Conservation (phyloP, 371 early-diverging fungal genomes). For the Funneliformis caledonium region DNA sequence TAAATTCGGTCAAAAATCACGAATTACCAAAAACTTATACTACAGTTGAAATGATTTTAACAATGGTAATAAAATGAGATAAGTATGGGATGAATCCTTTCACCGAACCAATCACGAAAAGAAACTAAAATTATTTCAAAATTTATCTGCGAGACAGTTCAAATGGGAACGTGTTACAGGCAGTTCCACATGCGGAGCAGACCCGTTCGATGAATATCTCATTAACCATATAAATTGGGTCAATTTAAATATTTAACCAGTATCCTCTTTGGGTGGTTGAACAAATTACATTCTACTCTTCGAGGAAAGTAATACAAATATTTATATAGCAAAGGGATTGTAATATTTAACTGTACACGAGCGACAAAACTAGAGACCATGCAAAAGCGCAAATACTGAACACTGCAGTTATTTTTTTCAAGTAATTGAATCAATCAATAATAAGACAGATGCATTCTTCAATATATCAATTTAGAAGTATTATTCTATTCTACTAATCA, state of each 20-base stretch:
- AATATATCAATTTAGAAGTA: not conserved
- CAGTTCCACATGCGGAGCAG: not conserved
- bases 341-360: not conserved
- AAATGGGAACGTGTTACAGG: too few relatives aligned
- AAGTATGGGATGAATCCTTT: too few relatives aligned
- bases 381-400: not conserved
- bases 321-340: not conserved
- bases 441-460: not conserved
- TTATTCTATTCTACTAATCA: not conserved
- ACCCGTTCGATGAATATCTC: not conserved
- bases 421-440: conserved; percentile 4
- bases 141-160: too few relatives aligned
- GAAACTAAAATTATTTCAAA: too few relatives aligned
- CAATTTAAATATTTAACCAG: not conserved
- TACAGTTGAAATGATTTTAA: too few relatives aligned
- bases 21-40: too few relatives aligned
- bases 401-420: not conserved
- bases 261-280: conserved; percentile 20
- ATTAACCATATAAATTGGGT: not conserved
- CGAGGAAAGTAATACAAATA: conserved; percentile 14
- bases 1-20: too few relatives aligned
- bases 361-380: not conserved
- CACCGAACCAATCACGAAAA: too few relatives aligned
- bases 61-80: too few relatives aligned
- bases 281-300: conserved; percentile 32